Base-by-base conservation (phyloP, 768 basidiomycete genomes). In the Tephrocybe rancida region DNA sequence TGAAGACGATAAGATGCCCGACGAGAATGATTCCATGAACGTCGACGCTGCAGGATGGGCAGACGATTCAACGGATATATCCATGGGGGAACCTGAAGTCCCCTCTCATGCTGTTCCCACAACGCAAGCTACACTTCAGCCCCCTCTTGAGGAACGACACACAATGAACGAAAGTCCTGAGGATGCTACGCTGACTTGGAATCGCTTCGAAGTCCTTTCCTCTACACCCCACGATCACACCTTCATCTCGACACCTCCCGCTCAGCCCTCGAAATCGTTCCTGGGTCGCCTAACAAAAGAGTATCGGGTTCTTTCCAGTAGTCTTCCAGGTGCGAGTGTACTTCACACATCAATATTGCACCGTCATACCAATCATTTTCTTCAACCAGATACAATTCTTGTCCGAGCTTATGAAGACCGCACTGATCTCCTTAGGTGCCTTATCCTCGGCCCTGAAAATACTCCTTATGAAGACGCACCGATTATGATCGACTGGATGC, bases 401-500 rank as follows among this genome's bases (percentile, higher is more conserved):
- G 91, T 98, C 44, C 85, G 94, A 52, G 88, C 88, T 22, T 98
- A 90, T 65, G 95, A 97, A 68, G 89, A 96, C 67, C 84, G 95
- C 24, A 77, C 84, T 39, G 95, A 98, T 73, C 79, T 98, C 32
- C 70, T 97, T 55, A 84, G 95, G 27, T 90, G 82, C 64, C 77
- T 98, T 44, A 98, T 98, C 55, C 86, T 98, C 57, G 95, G 95
- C 3, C 92, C 94, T 52, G 85, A 89, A 61, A 95, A 94, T 58
- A 97, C 95, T 8, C 95, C 95, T n/a, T 97, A 96, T 60, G 84
- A 92, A 67, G 89, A 95, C 67, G 92, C 92, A 18, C 95, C 95
- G 0, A 95, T 96, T 70, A 87, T 97, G 22, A 96, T 97, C 52
- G 95, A 98, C 70, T 93, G 91, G 91, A 84, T 86, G 79, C 74